Evolutionary conservation across 768 basidiomycete genomes (phyloP).

Genomic region (Auriscalpium vulgare): DNA sequence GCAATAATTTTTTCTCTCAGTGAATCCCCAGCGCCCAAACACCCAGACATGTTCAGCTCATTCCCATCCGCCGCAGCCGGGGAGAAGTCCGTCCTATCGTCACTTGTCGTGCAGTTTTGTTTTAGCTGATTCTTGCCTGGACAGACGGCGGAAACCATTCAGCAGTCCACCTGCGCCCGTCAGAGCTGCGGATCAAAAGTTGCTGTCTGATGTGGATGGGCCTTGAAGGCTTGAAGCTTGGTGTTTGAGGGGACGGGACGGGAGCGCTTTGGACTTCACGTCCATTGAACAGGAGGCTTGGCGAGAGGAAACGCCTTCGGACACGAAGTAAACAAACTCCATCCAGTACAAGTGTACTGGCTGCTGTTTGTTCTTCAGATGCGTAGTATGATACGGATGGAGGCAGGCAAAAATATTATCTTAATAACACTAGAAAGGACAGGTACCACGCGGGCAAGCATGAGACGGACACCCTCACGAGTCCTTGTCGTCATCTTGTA

Average conservation of each 20-base stretch:
- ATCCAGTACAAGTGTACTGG: too few relatives aligned
- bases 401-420: too few relatives aligned
- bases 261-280: too few relatives aligned
- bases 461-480: too few relatives aligned
- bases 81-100: conserved; percentile 60
- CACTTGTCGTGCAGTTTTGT: neutral
- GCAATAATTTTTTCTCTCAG: conserved; percentile 29
- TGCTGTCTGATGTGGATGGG: conserved; percentile 56
- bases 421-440: too few relatives aligned
- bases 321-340: too few relatives aligned
- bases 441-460: too few relatives aligned
- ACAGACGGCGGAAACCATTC: conserved; percentile 67
- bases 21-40: conserved; percentile 92
- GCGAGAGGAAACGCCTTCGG: too few relatives aligned
- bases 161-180: conserved; percentile 75
- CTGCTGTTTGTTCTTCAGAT: too few relatives aligned
- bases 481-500: conserved; percentile 8
- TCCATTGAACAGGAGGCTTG: too few relatives aligned
- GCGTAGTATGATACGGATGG: too few relatives aligned
- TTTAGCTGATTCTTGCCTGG: neutral
- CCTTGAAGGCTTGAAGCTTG: neutral
- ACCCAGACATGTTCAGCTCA: conserved; percentile 90
- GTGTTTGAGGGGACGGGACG: too few relatives aligned
- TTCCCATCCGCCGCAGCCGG: conserved; percentile 96
- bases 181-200: conserved; percentile 61